Evolutionary conservation across 805 yeast species (phyloP), one percentile per base, ranked within the genome.

Genomic region (Metschnikowia hibisci): DNA sequence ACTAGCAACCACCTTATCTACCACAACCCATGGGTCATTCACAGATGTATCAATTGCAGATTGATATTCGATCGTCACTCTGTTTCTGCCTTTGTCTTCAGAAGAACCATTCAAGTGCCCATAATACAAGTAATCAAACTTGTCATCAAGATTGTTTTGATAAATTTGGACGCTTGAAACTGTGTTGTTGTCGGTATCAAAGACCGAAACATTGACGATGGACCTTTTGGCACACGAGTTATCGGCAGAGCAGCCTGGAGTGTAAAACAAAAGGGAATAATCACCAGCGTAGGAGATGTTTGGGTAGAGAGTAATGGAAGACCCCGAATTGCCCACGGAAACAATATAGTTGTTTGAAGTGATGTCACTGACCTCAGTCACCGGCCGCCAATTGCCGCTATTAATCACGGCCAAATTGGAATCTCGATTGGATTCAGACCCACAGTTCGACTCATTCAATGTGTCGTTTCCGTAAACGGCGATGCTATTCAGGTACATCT

Each of bases 241-340:
- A 58, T 86, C 96, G 3, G 53, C 59, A 1, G 61, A 41, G 66
- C 99, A 93, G 0, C 98, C 98, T 0, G 96, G 96, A 0, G 99
- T 93, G 54, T 78, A 83, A 39, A 90, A 54, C 41, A 78, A 67
- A 18, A 93, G 71, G 0, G 87, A 69, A 61, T 88, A 93, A 46
- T 80, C 71, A 8, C 97, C 97, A 0, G 87, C 71, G 48, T 78
- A 75, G 0, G 84, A 69, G 14, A 88, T 77, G 51, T 82, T 82
- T 8, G 96, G 87, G 44, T 73, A 71, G 56, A 82, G 81, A 1
- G 73, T 69, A 45, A 58, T 42, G 48, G 63, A 60, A n/a, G 68
- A 61, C 41, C 57, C 46, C 7, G 57, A 55, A 41, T 57, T 61
- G 2, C 57, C 62, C 3, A 55, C 48, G 7, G 47, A 47, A 4